Conservation (phyloP, 1,139 yeast species). For the Yamadazyma friedrichii region DNA sequence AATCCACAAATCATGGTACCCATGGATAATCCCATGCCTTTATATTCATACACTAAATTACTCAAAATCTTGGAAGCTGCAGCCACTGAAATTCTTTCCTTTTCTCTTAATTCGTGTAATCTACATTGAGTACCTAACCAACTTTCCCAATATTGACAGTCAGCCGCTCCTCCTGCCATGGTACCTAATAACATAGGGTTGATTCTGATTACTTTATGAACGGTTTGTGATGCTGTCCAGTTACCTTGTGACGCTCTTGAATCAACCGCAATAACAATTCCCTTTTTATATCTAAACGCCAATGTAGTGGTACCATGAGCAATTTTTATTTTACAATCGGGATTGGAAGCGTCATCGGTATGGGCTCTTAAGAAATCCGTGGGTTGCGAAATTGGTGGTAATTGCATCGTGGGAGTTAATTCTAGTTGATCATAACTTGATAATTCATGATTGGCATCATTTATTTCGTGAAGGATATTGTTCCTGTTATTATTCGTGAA, state of each 20-base stretch:
- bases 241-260: constrained; percentile 98
- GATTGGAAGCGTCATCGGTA: constrained; percentile 89
- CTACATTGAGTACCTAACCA: constrained; percentile 98
- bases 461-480: constrained; percentile 29
- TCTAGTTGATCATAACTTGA: constrained; percentile 28
- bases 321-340: constrained; percentile 91
- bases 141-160: constrained; percentile 99
- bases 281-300: constrained; percentile 94
- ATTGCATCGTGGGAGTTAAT: constrained; percentile 63
- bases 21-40: constrained; percentile 99
- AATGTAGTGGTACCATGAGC: constrained; percentile 99
- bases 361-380: constrained; percentile 97
- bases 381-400: constrained; percentile 89
- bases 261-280: constrained; percentile 95
- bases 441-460: constrained; percentile 21
- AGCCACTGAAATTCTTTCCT: constrained; percentile 92
- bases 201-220: constrained; percentile 93
- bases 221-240: constrained; percentile 98
- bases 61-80: constrained; percentile 94
- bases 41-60: constrained; percentile 87
- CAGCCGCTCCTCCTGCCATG: constrained; percentile 99
- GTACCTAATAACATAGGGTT: constrained; percentile 95
- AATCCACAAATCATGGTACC: constrained; percentile 99
- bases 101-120: constrained; percentile 88
- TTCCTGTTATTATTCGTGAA: constrained; percentile 33